Evolutionary conservation across 306 rosid species (phyloP).

Genomic region (Mucuna pruriens): DNA sequence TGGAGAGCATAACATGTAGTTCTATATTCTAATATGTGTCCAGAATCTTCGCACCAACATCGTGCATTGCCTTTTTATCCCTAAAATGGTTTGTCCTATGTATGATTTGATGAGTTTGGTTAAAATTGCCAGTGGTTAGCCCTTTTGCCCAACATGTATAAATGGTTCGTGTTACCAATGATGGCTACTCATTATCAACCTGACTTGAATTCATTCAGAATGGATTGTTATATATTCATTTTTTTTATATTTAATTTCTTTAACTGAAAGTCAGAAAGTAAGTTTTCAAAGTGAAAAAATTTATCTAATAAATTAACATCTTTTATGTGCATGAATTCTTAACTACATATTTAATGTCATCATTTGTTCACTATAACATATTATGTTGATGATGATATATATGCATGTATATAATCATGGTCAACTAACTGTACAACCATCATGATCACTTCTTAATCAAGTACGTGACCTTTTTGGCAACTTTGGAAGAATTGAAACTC

Average conservation of each 20-base stretch:
- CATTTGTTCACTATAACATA: too few species aligned
- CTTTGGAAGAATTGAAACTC: slow-evolving; percentile 11
- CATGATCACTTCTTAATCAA: slow-evolving; percentile 2
- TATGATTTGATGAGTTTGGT: slow-evolving; percentile 6
- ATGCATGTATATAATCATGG: background rate
- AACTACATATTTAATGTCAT: too few species aligned
- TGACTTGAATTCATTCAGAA: background rate
- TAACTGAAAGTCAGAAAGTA: too few species aligned
- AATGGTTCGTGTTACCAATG: background rate
- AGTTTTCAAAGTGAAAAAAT: too few species aligned
- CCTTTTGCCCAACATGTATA: background rate
- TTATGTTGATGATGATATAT: too few species aligned
- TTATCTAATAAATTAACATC: too few species aligned
- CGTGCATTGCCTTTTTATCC: background rate
- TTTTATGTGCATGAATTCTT: too few species aligned
- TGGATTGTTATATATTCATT: too few species aligned
- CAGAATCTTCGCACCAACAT: background rate
- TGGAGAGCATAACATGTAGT: too few species aligned
- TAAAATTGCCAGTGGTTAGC: background rate
- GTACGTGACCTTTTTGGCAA: slow-evolving; percentile 1
- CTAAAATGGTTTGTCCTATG: background rate
- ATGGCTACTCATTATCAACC: background rate
- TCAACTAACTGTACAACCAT: slow-evolving; percentile 5
- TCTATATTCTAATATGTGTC: background rate
- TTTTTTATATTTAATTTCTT: too few species aligned